Conservation (phyloP, 257 asterid genomes). For the Solanum pimpinellifolium region DNA sequence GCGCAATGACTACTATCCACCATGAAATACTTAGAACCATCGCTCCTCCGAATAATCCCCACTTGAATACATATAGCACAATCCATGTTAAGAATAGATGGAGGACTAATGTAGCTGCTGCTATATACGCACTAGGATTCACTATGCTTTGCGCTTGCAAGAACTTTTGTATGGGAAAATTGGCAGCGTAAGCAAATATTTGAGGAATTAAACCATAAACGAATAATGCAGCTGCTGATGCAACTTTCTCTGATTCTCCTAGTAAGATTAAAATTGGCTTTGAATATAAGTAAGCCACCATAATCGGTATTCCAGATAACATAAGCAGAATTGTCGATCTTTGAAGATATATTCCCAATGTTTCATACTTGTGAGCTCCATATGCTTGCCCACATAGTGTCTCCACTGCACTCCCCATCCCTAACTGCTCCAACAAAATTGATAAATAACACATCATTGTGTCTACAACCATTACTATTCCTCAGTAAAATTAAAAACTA, state of each 20-base stretch:
- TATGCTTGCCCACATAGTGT: constrained; percentile 32
- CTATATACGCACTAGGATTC: constrained; percentile 4
- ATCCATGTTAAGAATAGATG: constrained; percentile 17
- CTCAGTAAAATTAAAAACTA: not conserved
- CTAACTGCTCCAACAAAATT: constrained; percentile 6
- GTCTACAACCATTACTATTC: not conserved
- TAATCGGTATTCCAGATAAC: constrained; percentile 11
- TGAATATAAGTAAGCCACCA: constrained; percentile 13
- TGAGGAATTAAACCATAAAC: constrained; percentile 26
- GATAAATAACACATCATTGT: not conserved
- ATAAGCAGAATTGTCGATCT: constrained; percentile 19
- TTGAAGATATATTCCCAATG: constrained; percentile 20
- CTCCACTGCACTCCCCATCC: constrained; percentile 32
- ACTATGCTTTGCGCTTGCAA: constrained; percentile 26
- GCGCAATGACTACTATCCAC: constrained; percentile 17
- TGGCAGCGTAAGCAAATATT: constrained; percentile 16
- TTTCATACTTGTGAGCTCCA: constrained; percentile 20
- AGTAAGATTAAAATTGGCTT: constrained; percentile 14
- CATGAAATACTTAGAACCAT: constrained; percentile 14
- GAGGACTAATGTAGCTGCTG: not conserved
- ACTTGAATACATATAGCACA: not conserved
- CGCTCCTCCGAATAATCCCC: constrained; percentile 21
- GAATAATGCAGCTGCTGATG: constrained; percentile 10
- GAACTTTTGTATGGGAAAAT: constrained; percentile 25
- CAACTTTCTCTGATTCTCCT: constrained; percentile 9